Conservation (phyloP, 768 basidiomycete species). For the Lactarius deliciosus region DNA sequence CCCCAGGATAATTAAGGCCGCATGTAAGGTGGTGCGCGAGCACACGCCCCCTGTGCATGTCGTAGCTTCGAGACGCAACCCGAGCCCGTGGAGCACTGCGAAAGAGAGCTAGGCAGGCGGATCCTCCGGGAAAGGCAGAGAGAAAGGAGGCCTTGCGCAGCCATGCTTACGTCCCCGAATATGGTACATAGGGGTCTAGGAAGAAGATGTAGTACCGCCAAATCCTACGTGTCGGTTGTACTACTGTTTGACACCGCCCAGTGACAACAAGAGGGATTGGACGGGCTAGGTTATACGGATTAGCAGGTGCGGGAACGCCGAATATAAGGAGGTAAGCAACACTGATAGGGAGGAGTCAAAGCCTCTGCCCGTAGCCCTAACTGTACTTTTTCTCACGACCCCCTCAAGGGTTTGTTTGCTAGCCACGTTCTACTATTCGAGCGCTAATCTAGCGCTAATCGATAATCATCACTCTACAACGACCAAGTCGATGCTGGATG, state of each 20-base stretch:
- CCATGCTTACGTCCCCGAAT: not conserved
- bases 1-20: slow-evolving; percentile 7
- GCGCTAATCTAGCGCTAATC: no score
- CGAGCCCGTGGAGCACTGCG: not conserved
- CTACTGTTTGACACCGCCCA: no score
- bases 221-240: not conserved
- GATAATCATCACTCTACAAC: not conserved
- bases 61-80: slow-evolving; percentile 8
- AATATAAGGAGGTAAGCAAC: not conserved
- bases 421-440: not conserved
- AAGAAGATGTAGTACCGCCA: not conserved
- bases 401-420: no score
- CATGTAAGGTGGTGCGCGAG: slow-evolving; percentile 15
- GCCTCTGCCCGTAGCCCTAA: not conserved
- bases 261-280: not conserved
- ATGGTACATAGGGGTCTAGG: not conserved
- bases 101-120: not conserved
- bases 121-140: not conserved
- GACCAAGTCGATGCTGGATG: not conserved
- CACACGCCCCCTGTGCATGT: slow-evolving; percentile 18
- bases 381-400: slow-evolving; percentile 14
- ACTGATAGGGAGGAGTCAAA: not conserved
- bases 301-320: not conserved
- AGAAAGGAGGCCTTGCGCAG: not conserved
- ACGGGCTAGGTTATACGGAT: not conserved